phyloP scores from a whole-genome alignment of 257 asterid genomes.

The Linaria vulgaris region DNA sequence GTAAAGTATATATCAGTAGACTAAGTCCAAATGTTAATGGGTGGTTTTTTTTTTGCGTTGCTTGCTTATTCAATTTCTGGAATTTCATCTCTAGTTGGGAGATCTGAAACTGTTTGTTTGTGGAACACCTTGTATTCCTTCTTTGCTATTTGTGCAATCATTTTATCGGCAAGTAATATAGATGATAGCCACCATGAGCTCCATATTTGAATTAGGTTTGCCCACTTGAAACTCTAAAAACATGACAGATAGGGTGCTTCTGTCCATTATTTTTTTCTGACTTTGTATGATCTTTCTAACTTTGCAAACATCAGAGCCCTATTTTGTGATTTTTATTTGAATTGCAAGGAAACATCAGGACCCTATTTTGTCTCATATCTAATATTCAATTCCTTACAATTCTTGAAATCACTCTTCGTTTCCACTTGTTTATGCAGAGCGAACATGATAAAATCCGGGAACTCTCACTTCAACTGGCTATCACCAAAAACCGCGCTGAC shows the following conservation, averaged over 20 bases:
- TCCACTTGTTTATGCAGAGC: conserved; percentile 46
- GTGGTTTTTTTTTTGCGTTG: too few species aligned
- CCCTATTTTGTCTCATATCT: background rate
- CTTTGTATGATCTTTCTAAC: too few species aligned
- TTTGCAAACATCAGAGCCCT: too few species aligned
- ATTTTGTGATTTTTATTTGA: too few species aligned
- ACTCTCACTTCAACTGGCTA: conserved; percentile 75
- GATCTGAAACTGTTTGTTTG: background rate
- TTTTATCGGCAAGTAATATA: too few species aligned
- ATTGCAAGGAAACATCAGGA: too few species aligned
- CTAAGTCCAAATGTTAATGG: too few species aligned
- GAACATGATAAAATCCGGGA: conserved; percentile 90
- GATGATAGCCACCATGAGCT: conserved; percentile 1
- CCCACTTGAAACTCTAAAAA: too few species aligned
- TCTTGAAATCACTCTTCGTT: conserved; percentile 2
- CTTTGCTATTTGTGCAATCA: too few species aligned
- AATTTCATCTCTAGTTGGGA: background rate
- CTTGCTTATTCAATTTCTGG: background rate
- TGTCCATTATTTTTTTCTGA: too few species aligned
- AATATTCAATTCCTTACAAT: background rate
- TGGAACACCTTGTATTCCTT: background rate
- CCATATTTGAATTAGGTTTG: background rate
- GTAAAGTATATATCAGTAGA: too few species aligned
- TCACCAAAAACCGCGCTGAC: conserved; percentile 77
- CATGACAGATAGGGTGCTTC: too few species aligned